Evolutionary conservation across 768 basidiomycete genomes (phyloP).

Genomic region (Rubroboletus pulcherrimus): DNA sequence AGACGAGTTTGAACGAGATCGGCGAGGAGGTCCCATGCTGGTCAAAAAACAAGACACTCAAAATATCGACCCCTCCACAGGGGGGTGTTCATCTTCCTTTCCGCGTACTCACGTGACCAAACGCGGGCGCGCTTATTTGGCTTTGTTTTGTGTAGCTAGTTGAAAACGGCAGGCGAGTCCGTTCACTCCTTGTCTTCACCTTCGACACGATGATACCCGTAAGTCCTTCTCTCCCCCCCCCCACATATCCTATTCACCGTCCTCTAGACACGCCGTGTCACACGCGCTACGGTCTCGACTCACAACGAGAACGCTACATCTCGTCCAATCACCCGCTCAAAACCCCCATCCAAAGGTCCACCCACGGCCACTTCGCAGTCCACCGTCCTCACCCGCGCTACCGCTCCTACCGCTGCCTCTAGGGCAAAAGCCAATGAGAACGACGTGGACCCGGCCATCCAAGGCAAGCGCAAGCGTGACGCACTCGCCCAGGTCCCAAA

Average conservation of each 20-base stretch:
- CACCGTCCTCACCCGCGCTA: constrained; percentile 38
- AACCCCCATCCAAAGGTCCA: constrained; percentile 42
- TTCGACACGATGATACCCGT: constrained; percentile 41
- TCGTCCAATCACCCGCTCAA: constrained; percentile 59
- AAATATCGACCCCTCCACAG: constrained; percentile 7
- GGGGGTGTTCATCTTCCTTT: constrained; percentile 15
- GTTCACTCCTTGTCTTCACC: constrained; percentile 30
- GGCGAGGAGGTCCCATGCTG: constrained; percentile 17
- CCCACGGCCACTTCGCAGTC: constrained; percentile 35
- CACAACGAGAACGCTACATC: constrained; percentile 70
- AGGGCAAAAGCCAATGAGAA: constrained; percentile 35
- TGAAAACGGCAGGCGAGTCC: constrained; percentile 33
- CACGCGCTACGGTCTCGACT: constrained; percentile 50
- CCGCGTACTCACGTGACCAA: constrained; percentile 27
- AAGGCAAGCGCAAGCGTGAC: constrained; percentile 71
- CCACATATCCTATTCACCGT: not conserved
- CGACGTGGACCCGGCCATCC: constrained; percentile 44
- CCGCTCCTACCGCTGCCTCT: constrained; percentile 38
- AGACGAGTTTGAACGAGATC: constrained; percentile 30
- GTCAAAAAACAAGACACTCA: not conserved
- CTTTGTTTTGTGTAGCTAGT: constrained; percentile 34
- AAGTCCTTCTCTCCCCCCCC: constrained; percentile 10
- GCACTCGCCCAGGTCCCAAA: constrained; percentile 70
- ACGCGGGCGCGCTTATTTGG: constrained; percentile 40
- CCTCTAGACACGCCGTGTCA: constrained; percentile 59